phyloP scores from a whole-genome alignment of 2,329 filamentous ascomycete genomes.

The Colletotrichum godetiae region DNA sequence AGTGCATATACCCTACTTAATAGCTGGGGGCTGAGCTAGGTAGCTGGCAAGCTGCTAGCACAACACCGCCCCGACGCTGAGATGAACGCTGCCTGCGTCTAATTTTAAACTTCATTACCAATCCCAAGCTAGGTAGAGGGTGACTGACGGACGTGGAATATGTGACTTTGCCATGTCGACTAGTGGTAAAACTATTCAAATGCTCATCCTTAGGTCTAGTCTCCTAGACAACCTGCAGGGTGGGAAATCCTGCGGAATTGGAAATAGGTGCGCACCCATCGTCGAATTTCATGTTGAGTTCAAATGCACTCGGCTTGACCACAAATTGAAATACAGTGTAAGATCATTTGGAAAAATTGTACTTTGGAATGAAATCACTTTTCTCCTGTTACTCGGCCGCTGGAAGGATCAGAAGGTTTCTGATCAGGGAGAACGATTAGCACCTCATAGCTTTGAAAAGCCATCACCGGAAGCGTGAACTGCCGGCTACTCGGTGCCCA shows the following conservation, averaged over 20 bases:
- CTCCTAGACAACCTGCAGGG: no score
- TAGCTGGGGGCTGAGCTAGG: slow-evolving; percentile 1
- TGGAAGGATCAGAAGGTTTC: no score
- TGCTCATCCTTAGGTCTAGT: background rate
- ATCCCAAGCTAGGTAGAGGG: background rate
- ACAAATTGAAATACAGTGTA: background rate
- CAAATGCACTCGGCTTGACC: no score
- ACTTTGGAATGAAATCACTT: background rate
- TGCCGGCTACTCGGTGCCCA: no score
- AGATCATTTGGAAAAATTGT: background rate
- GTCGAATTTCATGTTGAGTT: background rate
- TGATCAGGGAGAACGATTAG: no score
- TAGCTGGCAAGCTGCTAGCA: background rate
- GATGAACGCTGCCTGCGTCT: background rate
- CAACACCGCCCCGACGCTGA: background rate
- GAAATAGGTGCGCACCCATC: background rate
- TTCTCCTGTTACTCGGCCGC: no score
- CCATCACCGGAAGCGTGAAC: no score
- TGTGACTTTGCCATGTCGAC: background rate
- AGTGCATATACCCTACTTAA: background rate
- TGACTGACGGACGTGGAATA: background rate
- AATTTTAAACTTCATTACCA: slow-evolving; percentile 2
- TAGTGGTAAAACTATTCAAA: background rate
- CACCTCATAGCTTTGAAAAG: no score
- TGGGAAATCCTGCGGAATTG: background rate